phyloP scores from a whole-genome alignment of 768 basidiomycete species.

The Tylopilus intermedius region DNA sequence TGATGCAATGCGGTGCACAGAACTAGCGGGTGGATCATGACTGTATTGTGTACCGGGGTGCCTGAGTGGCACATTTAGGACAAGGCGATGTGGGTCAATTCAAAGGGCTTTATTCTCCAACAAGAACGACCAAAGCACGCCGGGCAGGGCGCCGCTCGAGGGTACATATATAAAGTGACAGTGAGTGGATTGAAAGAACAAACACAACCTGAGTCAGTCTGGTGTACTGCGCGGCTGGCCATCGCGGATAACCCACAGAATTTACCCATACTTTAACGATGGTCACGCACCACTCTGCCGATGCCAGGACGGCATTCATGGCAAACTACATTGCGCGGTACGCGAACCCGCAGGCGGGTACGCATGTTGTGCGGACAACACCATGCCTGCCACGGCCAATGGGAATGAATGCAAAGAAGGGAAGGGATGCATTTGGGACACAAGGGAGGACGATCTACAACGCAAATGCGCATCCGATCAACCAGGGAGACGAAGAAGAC shows the following conservation, averaged over 20 bases:
- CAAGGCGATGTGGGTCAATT: slow-evolving; percentile 9
- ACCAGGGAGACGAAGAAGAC: not conserved
- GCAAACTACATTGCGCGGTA: slow-evolving; percentile 25
- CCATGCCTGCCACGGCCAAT: not conserved
- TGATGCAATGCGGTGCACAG: not conserved
- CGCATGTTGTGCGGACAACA: not conserved
- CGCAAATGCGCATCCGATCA: not conserved
- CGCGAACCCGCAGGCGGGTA: slow-evolving; percentile 18
- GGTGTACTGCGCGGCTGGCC: not conserved
- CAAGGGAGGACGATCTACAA: slow-evolving; percentile 32
- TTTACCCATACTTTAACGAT: not conserved
- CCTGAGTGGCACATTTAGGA: slow-evolving; percentile 5
- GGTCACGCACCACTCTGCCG: slow-evolving; percentile 28
- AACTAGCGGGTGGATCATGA: not conserved
- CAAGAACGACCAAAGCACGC: not conserved
- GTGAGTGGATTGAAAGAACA: not conserved
- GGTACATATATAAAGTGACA: slow-evolving; percentile 28
- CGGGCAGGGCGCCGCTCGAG: slow-evolving; percentile 14
- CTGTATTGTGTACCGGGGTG: not conserved
- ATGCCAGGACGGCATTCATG: slow-evolving; percentile 32
- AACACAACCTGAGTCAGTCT: not conserved
- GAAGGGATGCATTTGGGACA: slow-evolving; percentile 2
- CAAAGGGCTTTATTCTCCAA: slow-evolving; percentile 17
- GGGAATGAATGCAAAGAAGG: not conserved
- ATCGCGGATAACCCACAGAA: not conserved